Conservation (phyloP, 805 yeast species). For the Starmerella gropengiesseri region DNA sequence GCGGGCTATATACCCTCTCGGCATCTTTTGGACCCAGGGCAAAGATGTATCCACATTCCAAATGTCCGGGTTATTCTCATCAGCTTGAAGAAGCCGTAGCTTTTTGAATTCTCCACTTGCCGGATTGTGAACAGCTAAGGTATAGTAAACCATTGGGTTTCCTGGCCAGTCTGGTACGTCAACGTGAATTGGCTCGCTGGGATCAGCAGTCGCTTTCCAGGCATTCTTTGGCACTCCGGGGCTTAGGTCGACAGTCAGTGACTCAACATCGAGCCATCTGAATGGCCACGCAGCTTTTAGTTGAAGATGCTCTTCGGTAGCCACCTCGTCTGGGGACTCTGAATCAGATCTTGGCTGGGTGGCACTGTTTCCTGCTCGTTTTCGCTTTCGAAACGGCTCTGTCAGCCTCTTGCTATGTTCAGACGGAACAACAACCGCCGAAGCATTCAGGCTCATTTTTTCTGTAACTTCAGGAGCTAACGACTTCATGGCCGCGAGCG, state of each 20-base stretch:
- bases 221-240: slow-evolving; percentile 55
- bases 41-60: slow-evolving; percentile 18
- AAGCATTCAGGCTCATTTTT: slow-evolving; percentile 38
- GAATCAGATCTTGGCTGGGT: background rate
- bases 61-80: slow-evolving; percentile 10
- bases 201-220: slow-evolving; percentile 68
- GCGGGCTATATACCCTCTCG: slow-evolving; percentile 72
- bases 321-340: slow-evolving; percentile 14
- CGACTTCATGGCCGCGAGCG: slow-evolving; percentile 24
- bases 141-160: slow-evolving; percentile 59
- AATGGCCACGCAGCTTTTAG: slow-evolving; percentile 48
- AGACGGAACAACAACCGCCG: slow-evolving; percentile 64
- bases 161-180: slow-evolving; percentile 52
- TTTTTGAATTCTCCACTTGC: background rate
- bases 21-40: slow-evolving; percentile 67
- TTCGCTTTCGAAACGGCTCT: slow-evolving; percentile 1
- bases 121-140: slow-evolving; percentile 6
- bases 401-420: background rate
- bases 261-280: slow-evolving; percentile 50
- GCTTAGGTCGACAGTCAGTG: slow-evolving; percentile 60
- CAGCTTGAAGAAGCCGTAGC: slow-evolving; percentile 12
- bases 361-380: no score
- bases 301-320: slow-evolving; percentile 19
- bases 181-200: slow-evolving; percentile 60
- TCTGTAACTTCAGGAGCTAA: background rate